Evolutionary conservation across 345 rosid species (phyloP), one percentile per base, ranked within the genome.

Genomic region (Trapa incisa): DNA sequence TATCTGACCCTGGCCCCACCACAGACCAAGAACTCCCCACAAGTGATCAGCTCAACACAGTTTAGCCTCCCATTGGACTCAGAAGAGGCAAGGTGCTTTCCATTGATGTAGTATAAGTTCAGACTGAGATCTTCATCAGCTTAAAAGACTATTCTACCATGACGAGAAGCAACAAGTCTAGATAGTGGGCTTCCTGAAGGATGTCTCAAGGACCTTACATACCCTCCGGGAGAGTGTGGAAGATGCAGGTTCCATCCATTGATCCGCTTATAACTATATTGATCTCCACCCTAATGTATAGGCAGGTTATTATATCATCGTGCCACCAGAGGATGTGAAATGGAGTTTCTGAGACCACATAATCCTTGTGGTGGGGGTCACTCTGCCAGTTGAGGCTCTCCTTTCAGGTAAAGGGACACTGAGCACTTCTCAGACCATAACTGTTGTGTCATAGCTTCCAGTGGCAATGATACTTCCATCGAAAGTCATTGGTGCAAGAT

Each of bases 181-280:
- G 96, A 87, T 78, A 93, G 79, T 47, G 90, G 86, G 75, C 86
- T 76, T 32, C 98, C 88, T 37, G 92, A 84, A 65, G 97, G 98
- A 78, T 93, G 96, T 47, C 78, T 76, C 50, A 93, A 68, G 52
- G 98, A 90, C 77, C 98, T 88, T 62, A 89, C 81, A 70, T 93
- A 93, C 98, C 97, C 73, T 88, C 87, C 77, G 88, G 77, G 72
- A 93, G 71, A 70, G 98, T 85, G 81, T 90, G 97, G 79, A 93
- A 93, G 52, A 87, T 78, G 69, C 97, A 90, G 38, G 97, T 93
- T 77, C 97, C 97, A 73, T 93, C 98, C 84, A 90, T 93, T 67
- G 98, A 93, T 75, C 97, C 98, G 78, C 97, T 93, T 70, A 93
- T 85, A 65, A 93, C 96, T 78, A 93, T 82, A 73, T 93, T 96